phyloP scores from a whole-genome alignment of 106 monocot species.

The Dendrobium officinale region DNA sequence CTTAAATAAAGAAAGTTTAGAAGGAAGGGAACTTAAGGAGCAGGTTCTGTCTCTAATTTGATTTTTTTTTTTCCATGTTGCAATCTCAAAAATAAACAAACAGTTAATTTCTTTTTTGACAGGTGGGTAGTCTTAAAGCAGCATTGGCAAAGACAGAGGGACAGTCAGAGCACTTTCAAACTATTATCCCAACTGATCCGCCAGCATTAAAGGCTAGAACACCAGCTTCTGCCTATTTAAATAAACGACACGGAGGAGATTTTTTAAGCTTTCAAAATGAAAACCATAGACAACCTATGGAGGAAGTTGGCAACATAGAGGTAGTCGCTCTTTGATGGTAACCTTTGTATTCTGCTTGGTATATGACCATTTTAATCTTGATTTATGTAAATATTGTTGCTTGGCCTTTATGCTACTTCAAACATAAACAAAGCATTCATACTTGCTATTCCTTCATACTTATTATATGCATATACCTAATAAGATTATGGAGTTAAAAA shows the following conservation, averaged over 20 bases:
- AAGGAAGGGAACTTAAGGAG: constrained; percentile 81
- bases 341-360: too few species aligned
- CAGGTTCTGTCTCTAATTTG: constrained; percentile 39
- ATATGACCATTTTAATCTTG: too few species aligned
- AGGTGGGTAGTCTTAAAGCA: constrained; percentile 74
- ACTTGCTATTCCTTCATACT: too few species aligned
- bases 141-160: constrained; percentile 63
- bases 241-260: constrained; percentile 17
- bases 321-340: constrained; percentile 18
- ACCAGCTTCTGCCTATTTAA: constrained; percentile 34
- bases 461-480: too few species aligned
- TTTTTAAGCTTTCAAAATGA: constrained; percentile 16
- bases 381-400: too few species aligned
- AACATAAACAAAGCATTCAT: too few species aligned
- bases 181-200: constrained; percentile 23
- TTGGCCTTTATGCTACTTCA: too few species aligned
- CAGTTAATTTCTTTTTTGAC: neutral
- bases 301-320: constrained; percentile 79
- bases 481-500: too few species aligned
- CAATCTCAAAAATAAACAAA: neutral
- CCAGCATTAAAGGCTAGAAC: constrained; percentile 29
- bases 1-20: constrained; percentile 71
- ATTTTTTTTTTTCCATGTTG: neutral
- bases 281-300: constrained; percentile 46
- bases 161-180: constrained; percentile 30